Evolutionary conservation across 768 basidiomycete species (phyloP), one percentile per base, ranked within the genome.

Genomic region (Punctularia strigosozonata): DNA sequence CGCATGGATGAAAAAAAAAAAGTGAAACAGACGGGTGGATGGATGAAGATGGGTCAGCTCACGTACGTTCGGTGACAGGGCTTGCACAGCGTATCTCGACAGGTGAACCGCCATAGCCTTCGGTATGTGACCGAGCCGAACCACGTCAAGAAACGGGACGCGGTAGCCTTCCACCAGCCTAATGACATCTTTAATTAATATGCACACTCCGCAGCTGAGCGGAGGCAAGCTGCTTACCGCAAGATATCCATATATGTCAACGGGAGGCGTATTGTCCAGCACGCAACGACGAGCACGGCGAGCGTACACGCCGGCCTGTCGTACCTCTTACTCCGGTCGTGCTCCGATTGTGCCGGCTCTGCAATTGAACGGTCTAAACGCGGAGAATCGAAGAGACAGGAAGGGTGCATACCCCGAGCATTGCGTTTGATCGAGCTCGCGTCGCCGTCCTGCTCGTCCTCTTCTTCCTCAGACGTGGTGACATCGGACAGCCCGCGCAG

Each of bases 41-140:
- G 75, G 69, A 46, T 89, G 82, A 30, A 95, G 65, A 59, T 90
- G 92, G 2, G 88, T 89, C 28, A 95, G 64, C 25, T 76, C 64
- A 50, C n/a, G n/a, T n/a, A n/a, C n/a, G n/a, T n/a, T n/a, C n/a
- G n/a, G n/a, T 4, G 1, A 36, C 15, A 28, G 26, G 26, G 15
- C 26, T 8, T 8, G 26, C 26, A 15, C 26, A 28, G n/a, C n/a
- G n/a, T n/a, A n/a, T n/a, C n/a, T n/a, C n/a, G n/a, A n/a, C n/a
- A n/a, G n/a, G n/a, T n/a, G n/a, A n/a, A n/a, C n/a, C n/a, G n/a
- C n/a, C n/a, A n/a, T n/a, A n/a, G n/a, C n/a, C n/a, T n/a, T n/a
- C n/a, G n/a, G n/a, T n/a, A n/a, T n/a, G n/a, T n/a, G n/a, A n/a
- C n/a, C n/a, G n/a, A 31, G 22, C 19, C 13, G 24, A 24, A 14